A percentile compares a stretch with the other conserved stretches of the same genome.
Evolutionary conservation across 148 eudicot species (phyloP).

Genomic region (Heliamphora exappendiculata): DNA sequence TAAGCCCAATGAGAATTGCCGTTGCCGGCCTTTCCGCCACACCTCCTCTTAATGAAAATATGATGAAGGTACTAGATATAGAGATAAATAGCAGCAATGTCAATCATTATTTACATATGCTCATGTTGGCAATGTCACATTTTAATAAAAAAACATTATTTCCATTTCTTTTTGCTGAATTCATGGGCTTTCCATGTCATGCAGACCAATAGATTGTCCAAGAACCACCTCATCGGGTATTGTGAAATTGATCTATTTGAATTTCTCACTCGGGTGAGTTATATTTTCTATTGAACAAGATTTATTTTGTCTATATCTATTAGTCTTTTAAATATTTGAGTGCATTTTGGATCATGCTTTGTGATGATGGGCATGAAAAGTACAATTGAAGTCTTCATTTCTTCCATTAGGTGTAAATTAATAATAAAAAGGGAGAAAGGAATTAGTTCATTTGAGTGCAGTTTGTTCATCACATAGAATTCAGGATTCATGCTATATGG

Average conservation of each 20-base stretch:
- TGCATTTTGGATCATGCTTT: slow-evolving; percentile 6
- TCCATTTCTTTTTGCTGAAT: not conserved
- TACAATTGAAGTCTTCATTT: not conserved
- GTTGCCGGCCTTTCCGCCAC: not conserved
- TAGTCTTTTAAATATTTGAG: not conserved
- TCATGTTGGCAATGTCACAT: not conserved
- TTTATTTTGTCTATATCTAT: not conserved
- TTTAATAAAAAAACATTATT: not conserved
- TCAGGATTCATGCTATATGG: not conserved
- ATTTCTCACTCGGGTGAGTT: slow-evolving; percentile 68
- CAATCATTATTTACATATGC: not conserved
- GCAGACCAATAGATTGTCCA: slow-evolving; percentile 82
- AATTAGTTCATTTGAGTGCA: not conserved
- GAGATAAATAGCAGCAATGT: not conserved
- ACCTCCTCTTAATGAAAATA: not conserved
- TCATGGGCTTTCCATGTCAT: slow-evolving; percentile 17
- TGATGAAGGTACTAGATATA: not conserved
- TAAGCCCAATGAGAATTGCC: not conserved
- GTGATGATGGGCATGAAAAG: not conserved
- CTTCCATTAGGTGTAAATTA: not conserved
- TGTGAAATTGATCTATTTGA: slow-evolving; percentile 72
- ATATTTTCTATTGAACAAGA: not conserved
- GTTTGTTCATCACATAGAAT: not conserved
- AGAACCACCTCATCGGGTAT: slow-evolving; percentile 74
- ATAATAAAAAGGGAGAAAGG: not conserved